Conservation (phyloP, 768 basidiomycete genomes). For the Phlegmacium glaucopus region DNA sequence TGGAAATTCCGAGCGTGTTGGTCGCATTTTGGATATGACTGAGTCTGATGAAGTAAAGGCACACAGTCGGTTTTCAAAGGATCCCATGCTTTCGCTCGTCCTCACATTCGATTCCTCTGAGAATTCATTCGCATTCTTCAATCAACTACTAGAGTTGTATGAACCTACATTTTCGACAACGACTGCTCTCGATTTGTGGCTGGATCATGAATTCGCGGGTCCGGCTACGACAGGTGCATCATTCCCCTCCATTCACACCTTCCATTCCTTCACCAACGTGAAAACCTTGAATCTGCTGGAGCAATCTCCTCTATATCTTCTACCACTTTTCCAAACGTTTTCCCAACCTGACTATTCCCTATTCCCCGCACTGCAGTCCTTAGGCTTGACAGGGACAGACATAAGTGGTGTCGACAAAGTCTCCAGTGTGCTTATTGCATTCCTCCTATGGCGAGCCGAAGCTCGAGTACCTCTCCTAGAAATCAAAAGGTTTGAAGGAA, state of each 20-base stretch:
- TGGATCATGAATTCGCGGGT: constrained; percentile 14
- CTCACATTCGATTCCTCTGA: constrained; percentile 11
- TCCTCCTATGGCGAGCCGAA: constrained; percentile 10
- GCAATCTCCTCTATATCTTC: constrained; percentile 13
- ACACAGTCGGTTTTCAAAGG: constrained; percentile 10
- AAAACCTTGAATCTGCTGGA: constrained; percentile 15
- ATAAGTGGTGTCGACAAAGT: constrained; percentile 9
- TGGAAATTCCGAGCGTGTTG: constrained; percentile 20
- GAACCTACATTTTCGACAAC: constrained; percentile 16
- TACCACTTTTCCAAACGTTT: constrained; percentile 13
- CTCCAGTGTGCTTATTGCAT: constrained; percentile 10
- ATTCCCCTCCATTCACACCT: constrained; percentile 6
- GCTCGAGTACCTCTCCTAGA: constrained; percentile 6
- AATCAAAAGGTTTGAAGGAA: constrained; percentile 10
- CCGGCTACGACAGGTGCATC: constrained; percentile 3
- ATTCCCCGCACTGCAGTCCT: constrained; percentile 10
- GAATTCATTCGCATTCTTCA: constrained; percentile 13
- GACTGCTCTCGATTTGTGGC: constrained; percentile 17
- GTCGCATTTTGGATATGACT: constrained; percentile 21
- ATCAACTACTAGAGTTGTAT: constrained; percentile 16
- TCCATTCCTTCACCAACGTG: constrained; percentile 16
- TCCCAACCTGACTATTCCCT: constrained; percentile 2
- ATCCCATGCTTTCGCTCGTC: constrained; percentile 20
- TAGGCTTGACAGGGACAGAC: constrained; percentile 14
- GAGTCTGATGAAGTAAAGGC: constrained; percentile 15